phyloP scores from a whole-genome alignment of 140 eudicot genomes.

The Flaveria floridana region DNA sequence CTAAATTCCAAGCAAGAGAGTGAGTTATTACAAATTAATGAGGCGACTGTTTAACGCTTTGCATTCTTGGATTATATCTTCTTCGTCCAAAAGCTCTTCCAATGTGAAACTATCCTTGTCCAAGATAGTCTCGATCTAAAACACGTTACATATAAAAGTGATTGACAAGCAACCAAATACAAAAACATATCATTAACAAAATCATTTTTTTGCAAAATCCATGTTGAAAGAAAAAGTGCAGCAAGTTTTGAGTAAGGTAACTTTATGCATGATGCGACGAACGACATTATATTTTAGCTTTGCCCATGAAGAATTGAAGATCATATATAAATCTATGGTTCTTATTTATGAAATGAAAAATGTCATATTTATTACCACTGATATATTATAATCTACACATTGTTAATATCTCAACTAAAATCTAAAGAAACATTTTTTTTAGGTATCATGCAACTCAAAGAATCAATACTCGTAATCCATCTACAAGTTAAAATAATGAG shows the following conservation, averaged over 20 bases:
- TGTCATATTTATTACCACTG: not conserved
- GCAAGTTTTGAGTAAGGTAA: not conserved
- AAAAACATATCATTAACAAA: conserved; percentile 8
- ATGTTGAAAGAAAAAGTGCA: not conserved
- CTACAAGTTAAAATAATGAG: not conserved
- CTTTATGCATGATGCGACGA: not conserved
- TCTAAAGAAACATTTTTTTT: too few species aligned
- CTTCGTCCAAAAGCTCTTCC: conserved; percentile 98
- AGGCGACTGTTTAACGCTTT: conserved; percentile 88
- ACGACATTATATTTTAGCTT: not conserved
- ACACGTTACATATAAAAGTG: conserved; percentile 22
- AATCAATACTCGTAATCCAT: not conserved
- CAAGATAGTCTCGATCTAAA: conserved; percentile 70
- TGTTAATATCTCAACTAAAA: conserved; percentile 12
- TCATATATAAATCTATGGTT: not conserved
- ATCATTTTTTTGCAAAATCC: not conserved
- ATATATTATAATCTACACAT: not conserved
- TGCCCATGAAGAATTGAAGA: too few species aligned
- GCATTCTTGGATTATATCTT: conserved; percentile 99
- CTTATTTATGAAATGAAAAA: not conserved
- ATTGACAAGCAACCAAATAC: not conserved
- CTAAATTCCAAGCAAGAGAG: conserved; percentile 15
- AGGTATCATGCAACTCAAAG: too few species aligned
- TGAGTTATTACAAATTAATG: conserved; percentile 68
- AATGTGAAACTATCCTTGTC: conserved; percentile 87